phyloP scores from a whole-genome alignment of 495 filamentous ascomycete genomes.

The Xylaria curta region DNA sequence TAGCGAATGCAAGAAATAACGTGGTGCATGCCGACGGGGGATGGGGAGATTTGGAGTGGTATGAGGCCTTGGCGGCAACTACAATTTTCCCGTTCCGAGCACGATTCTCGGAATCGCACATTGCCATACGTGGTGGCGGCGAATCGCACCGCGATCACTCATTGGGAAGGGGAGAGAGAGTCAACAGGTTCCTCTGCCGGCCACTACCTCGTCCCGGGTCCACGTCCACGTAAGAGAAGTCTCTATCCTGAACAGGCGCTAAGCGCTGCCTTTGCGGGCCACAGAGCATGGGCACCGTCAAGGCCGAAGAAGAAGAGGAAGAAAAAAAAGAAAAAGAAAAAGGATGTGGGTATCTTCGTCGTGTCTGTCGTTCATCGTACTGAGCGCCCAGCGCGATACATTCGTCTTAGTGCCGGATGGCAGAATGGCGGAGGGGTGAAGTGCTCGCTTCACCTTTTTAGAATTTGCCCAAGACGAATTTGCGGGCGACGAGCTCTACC shows the following conservation, averaged over 20 bases:
- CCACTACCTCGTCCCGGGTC: neutral
- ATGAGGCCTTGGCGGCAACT: slow-evolving; percentile 6
- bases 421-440: no score
- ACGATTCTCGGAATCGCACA: slow-evolving; percentile 10
- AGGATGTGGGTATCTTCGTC: slow-evolving; percentile 16
- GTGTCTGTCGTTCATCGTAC: slow-evolving; percentile 37
- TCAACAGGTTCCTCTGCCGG: neutral
- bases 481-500: slow-evolving; percentile 32
- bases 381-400: slow-evolving; percentile 36
- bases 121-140: neutral
- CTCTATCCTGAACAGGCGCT: slow-evolving; percentile 10
- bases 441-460: slow-evolving; percentile 25
- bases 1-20: slow-evolving; percentile 30
- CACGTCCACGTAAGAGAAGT: neutral
- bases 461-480: slow-evolving; percentile 42
- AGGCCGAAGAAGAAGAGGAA: neutral
- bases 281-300: neutral
- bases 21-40: neutral
- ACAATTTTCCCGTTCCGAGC: slow-evolving; percentile 4
- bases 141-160: neutral
- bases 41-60: no score
- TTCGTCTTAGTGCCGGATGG: slow-evolving; percentile 19
- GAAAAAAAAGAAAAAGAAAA: neutral
- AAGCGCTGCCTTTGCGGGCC: slow-evolving; percentile 7
- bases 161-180: neutral